Evolutionary conservation across 2,329 filamentous ascomycete species (phyloP).

Genomic region (Trichoderma hamatum): DNA sequence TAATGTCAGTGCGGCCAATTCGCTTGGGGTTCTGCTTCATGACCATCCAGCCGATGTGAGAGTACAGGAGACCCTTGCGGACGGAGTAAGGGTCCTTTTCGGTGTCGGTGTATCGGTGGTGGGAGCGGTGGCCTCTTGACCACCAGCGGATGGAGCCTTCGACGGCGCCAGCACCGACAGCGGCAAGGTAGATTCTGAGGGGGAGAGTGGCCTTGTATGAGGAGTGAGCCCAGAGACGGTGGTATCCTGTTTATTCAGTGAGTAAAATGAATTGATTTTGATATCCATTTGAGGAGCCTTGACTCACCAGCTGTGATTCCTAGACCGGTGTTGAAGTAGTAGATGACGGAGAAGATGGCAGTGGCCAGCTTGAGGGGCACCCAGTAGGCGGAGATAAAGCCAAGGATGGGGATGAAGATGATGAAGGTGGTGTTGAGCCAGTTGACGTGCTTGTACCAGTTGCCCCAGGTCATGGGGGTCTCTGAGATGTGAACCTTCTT

Average conservation of each 20-base stretch:
- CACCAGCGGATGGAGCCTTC: slow-evolving; percentile 89
- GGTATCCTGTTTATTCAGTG: slow-evolving; percentile 37
- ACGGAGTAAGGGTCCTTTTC: slow-evolving; percentile 92
- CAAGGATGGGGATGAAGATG: slow-evolving; percentile 72
- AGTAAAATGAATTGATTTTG: background rate
- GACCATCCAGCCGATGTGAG: slow-evolving; percentile 82
- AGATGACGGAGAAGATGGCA: slow-evolving; percentile 70
- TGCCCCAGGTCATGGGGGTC: slow-evolving; percentile 74
- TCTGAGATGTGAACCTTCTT: slow-evolving; percentile 87
- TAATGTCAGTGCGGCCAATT: slow-evolving; percentile 85
- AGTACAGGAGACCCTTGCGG: slow-evolving; percentile 84
- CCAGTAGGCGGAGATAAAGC: slow-evolving; percentile 76
- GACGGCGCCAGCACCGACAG: slow-evolving; percentile 79
- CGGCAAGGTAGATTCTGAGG: slow-evolving; percentile 80
- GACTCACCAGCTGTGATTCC: slow-evolving; percentile 74
- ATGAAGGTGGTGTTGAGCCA: slow-evolving; percentile 89
- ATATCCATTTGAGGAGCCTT: background rate
- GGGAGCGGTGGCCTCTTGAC: slow-evolving; percentile 82
- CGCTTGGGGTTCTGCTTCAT: slow-evolving; percentile 92
- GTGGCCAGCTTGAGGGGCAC: slow-evolving; percentile 74
- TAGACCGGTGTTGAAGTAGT: slow-evolving; percentile 83
- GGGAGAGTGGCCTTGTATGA: slow-evolving; percentile 78
- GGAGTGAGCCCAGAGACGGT: slow-evolving; percentile 84
- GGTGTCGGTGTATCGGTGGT: slow-evolving; percentile 91
- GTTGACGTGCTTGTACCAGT: slow-evolving; percentile 93